A percentile compares a stretch with the other conserved stretches of the same genome.
phyloP scores from a whole-genome alignment of 495 filamentous ascomycete species.

The Immersiella caudata region DNA sequence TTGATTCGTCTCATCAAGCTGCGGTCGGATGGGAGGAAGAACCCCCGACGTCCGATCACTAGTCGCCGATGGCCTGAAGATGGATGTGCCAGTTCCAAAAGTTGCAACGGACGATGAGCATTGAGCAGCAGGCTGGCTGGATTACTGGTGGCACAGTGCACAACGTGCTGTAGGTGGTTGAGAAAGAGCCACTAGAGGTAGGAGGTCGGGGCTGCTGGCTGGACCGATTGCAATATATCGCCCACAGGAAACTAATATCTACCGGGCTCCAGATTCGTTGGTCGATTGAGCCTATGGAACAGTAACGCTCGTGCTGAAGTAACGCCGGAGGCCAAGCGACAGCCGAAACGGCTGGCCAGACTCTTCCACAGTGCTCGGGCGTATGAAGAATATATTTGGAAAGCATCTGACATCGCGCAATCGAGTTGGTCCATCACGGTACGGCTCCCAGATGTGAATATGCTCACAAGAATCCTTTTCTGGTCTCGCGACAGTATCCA shows the following conservation, averaged over 20 bases:
- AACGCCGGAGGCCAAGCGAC: conserved; percentile 7
- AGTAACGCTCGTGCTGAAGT: conserved; percentile 13
- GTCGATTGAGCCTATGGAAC: conserved; percentile 27
- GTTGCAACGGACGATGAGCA: background rate
- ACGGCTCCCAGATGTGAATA: background rate
- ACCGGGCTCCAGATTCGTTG: conserved; percentile 22
- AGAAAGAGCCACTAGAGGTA: no score
- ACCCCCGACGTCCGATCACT: background rate
- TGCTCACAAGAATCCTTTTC: background rate
- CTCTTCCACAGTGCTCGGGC: background rate
- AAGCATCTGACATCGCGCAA: conserved; percentile 17
- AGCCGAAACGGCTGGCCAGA: conserved; percentile 25
- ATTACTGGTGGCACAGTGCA: background rate
- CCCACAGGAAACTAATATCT: conserved; percentile 27
- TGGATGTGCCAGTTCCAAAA: background rate
- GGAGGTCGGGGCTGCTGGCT: conserved; percentile 10
- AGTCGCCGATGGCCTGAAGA: background rate
- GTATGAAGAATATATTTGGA: conserved; percentile 20
- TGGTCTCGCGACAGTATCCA: background rate
- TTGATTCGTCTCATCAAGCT: background rate
- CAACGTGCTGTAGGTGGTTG: background rate
- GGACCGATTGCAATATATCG: conserved; percentile 25
- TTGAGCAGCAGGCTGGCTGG: background rate
- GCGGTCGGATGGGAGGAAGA: background rate
- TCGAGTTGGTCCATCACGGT: conserved; percentile 1